These are phyloP conservation scores for Prillingera fragicola DNA, from an alignment of 1,284 basidiomycete species.

Conservation along the genomic window DNA sequence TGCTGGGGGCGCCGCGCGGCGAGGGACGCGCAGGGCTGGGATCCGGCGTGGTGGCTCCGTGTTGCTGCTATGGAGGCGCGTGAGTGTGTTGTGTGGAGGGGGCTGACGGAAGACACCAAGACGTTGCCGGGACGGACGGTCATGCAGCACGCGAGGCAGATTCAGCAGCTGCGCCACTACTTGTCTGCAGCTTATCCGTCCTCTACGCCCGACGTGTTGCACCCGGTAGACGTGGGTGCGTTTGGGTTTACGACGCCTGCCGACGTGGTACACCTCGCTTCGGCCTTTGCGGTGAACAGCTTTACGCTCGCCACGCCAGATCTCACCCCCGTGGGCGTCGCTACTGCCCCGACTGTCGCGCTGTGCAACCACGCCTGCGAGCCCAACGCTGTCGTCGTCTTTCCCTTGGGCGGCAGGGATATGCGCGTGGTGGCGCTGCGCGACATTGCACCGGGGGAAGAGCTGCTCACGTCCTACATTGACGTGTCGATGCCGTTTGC, in stretches of 20 bases:
- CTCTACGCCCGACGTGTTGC: constrained; percentile 8
- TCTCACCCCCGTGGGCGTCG: constrained; percentile 70
- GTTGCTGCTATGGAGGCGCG: constrained; percentile 69
- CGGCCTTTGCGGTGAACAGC: constrained; percentile 70
- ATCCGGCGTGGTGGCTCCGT: constrained; percentile 58
- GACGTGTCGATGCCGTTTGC: constrained; percentile 67
- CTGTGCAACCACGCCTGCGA: constrained; percentile 86
- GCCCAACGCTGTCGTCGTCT: constrained; percentile 85
- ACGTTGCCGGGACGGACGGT: constrained; percentile 15
- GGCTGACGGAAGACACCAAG: constrained; percentile 11
- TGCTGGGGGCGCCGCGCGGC: constrained; percentile 61
- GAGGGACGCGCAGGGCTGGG: constrained; percentile 43
- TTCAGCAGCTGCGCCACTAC: constrained; percentile 40
- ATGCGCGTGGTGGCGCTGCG: constrained; percentile 69
- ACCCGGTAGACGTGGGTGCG: constrained; percentile 32
- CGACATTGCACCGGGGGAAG: constrained; percentile 60
- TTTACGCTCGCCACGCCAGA: constrained; percentile 73
- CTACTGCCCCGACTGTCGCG: constrained; percentile 69
- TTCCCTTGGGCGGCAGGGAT: constrained; percentile 55
- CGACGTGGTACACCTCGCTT: constrained; percentile 38
- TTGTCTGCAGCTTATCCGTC: constrained; percentile 21
- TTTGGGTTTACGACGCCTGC: constrained; percentile 35
- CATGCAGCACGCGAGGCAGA: constrained; percentile 33
- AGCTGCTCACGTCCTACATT: constrained; percentile 76
- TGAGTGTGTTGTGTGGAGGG: constrained; percentile 45